Evolutionary conservation across 495 filamentous ascomycete genomes (phyloP), one percentile per base, ranked within the genome.

Genomic region (Trichoderma asperelloides): DNA sequence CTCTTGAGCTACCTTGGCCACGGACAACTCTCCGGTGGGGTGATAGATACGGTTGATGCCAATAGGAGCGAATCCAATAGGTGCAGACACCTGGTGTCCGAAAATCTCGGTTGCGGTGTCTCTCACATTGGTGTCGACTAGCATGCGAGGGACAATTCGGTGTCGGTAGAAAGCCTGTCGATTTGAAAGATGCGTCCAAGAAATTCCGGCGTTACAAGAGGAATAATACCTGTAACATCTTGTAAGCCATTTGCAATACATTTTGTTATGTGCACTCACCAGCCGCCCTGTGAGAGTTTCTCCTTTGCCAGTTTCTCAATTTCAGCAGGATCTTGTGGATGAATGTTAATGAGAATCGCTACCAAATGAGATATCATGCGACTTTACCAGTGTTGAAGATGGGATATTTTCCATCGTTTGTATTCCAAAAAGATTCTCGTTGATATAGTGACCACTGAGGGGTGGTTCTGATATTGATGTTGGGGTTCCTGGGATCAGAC

Each of bases 151-250:
- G 66, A 89, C 82, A 71, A 90, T 85, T 45, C 85, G 80, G 76
- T 88, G 87, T 1, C 86, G 83, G 78, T 82, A 88, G 81, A 90
- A 90, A 68, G 88, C 81, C 73, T 88, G 84, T 2, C 88, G 82
- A 74, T 89, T 90, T 15, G 85, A 84, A 2, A 86, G 79, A 73
- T 90, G 87, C 18, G 88, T 91, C 67, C 78, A 80, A 9, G 87
- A 89, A 39, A 84, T 78, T 1, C 88, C 86, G 15, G 87, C 88
- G 69, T 89, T 89, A 67, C 79, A 88, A 62, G 86, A 87, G 60
- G 88, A 82, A 67, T 90, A 90, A 76, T 75, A 79, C 81, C 51
- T 60, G n/a, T 51, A n/a, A n/a, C n/a, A 51, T 13, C 8, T 51
- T 21, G 18, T 23, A 13, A n/a, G 18, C 8, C 18, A 13, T 51